Percentiles rank a stretch among this genome's conserved stretches.
Conservation (phyloP, 2,329 filamentous ascomycete species). For the Phyllosticta ampelicida region DNA sequence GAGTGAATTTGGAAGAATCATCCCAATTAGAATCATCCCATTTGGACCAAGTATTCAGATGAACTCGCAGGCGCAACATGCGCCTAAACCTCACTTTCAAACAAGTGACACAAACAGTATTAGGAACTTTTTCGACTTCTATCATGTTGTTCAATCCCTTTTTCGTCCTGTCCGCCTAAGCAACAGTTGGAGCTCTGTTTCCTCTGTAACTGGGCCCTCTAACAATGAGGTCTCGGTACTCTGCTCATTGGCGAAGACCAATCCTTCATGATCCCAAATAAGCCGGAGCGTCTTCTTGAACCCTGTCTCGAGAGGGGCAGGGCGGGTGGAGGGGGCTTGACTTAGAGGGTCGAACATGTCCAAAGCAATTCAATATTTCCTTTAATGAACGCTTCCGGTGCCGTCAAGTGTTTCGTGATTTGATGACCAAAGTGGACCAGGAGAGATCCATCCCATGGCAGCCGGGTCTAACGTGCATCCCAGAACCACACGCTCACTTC, state of each 20-base stretch:
- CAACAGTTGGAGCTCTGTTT: conserved; percentile 37
- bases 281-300: conserved; percentile 95
- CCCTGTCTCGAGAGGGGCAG: conserved; percentile 63
- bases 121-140: background rate
- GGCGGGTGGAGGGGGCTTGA: conserved; percentile 92
- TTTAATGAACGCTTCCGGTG: background rate
- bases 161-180: conserved; percentile 36
- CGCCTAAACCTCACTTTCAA: background rate
- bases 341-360: conserved; percentile 77
- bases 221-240: conserved; percentile 70
- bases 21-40: too few relatives aligned
- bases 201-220: conserved; percentile 47
- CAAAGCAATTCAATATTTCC: background rate
- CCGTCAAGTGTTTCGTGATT: too few relatives aligned
- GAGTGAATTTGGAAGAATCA: background rate
- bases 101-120: background rate
- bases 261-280: conserved; percentile 69
- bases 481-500: conserved; percentile 50
- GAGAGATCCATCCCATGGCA: background rate
- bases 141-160: background rate
- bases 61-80: background rate
- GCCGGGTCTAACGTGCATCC: background rate
- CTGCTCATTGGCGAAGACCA: conserved; percentile 68
- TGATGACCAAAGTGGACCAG: background rate
- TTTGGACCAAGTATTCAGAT: background rate